Percentiles rank a stretch among this genome's conserved stretches.
These are phyloP conservation scores for Cercis canadensis DNA, from an alignment of 306 rosid species.

Conservation along the genomic window DNA sequence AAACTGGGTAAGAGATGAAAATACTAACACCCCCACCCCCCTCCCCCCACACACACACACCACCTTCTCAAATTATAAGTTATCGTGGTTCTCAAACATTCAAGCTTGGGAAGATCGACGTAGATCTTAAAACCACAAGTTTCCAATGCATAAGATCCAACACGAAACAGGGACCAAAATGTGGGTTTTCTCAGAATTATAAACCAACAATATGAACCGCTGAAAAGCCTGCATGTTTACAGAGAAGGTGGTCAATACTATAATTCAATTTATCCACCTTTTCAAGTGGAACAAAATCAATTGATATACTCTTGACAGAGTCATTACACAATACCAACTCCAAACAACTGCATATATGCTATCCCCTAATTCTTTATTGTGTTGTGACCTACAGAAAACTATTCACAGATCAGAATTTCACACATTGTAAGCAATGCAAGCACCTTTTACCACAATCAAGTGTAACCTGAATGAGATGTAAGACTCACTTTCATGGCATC, in stretches of 20 bases:
- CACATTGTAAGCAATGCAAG: conserved; percentile 31
- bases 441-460: conserved; percentile 25
- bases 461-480: conserved; percentile 21
- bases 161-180: conserved; percentile 5
- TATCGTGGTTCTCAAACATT: background rate
- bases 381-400: conserved; percentile 17
- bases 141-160: conserved; percentile 28
- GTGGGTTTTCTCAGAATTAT: conserved; percentile 3
- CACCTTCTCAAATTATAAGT: too few species aligned
- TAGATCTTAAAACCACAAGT: conserved; percentile 2
- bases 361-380: conserved; percentile 6
- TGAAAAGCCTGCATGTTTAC: conserved; percentile 7
- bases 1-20: conserved; percentile 18
- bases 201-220: conserved; percentile 25
- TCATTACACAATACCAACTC: conserved; percentile 4
- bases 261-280: conserved; percentile 28
- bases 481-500: conserved; percentile 27
- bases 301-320: conserved; percentile 17
- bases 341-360: background rate
- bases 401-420: conserved; percentile 13
- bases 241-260: conserved; percentile 8
- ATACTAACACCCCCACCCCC: background rate
- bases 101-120: too few species aligned
- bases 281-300: conserved; percentile 28
- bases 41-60: too few species aligned